Base-by-base conservation (phyloP, 345 rosid genomes). In the Iberis pinnata region DNA sequence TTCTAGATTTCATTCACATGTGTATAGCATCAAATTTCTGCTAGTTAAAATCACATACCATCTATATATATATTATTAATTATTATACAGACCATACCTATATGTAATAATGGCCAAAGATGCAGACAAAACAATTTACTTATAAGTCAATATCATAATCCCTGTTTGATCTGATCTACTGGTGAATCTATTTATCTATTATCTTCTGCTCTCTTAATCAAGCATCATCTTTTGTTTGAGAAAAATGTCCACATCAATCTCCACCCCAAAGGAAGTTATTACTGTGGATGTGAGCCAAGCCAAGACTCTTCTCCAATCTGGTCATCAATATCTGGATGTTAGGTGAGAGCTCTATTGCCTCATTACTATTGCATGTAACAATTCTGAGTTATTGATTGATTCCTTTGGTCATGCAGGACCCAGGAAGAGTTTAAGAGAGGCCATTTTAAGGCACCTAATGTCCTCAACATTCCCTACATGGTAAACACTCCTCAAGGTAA, bases 401-500 rank as follows among this genome's bases (percentile, higher is more conserved):
- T 7, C 10, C 33, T 29, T 9, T 29, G 10, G 10, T 37, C 36
- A 36, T 51, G 63, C 61, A 89, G 95, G 78, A 86, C 93, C 0
- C 76, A 40, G 49, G 93, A 83, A 53, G 97, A 89, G 63, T 83
- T 56, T 73, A 70, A 60, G 64, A 72, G 75, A 68, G 95, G 89
- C 17, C 87, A 83, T 60, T 85, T 77, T 20, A 44, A 52, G 41
- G 71, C 75, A n/a, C 66, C 68, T 14, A 74, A 81, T 67, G 73
- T 80, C 63, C 17, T 75, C 47, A 87, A 87, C 70, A 72, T 84
- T 41, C 98, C 98, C 31, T 82, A 82, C 78, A 53, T 87, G 81
- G 59, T 82, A 69, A 74, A 53, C 68, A 78, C 85, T 41, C 80
- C 96, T 48, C 70, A 84, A 60, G 98, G 98, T 80, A 46, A 29